phyloP scores from a whole-genome alignment of 352 stramenopile genomes.

The Phytopythium chamaehyphon region DNA sequence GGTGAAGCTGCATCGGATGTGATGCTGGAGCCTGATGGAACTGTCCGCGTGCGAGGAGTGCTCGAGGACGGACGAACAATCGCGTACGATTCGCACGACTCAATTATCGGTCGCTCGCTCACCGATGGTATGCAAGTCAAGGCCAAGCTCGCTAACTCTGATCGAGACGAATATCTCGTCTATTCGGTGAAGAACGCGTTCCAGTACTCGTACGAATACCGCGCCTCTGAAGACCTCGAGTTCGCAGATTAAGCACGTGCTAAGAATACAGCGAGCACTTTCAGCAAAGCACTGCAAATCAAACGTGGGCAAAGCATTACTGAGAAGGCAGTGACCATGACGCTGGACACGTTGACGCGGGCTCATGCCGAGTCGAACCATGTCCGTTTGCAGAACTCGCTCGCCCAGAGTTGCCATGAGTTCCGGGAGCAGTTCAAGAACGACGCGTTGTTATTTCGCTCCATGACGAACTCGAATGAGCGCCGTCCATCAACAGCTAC shows the following conservation, averaged over 20 bases:
- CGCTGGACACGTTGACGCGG: conserved; percentile 60
- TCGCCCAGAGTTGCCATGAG: conserved; percentile 34
- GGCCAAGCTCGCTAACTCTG: conserved; percentile 31
- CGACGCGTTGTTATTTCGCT: conserved; percentile 47
- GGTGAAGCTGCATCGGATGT: conserved; percentile 76
- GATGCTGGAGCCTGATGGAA: conserved; percentile 51
- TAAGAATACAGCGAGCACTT: neutral
- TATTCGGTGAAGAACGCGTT: conserved; percentile 59
- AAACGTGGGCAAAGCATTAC: too few relatives aligned
- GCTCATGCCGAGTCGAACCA: conserved; percentile 52
- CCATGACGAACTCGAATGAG: neutral
- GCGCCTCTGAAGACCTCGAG: conserved; percentile 9
- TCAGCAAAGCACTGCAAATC: too few relatives aligned
- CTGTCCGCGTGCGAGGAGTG: conserved; percentile 46
- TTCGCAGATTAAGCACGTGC: neutral
- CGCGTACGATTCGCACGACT: conserved; percentile 32
- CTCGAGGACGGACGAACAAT: conserved; percentile 47
- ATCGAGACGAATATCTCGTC: conserved; percentile 44
- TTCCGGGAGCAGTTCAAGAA: conserved; percentile 44
- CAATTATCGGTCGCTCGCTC: conserved; percentile 43
- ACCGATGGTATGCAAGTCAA: conserved; percentile 62
- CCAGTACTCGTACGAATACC: conserved; percentile 54
- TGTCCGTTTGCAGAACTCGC: conserved; percentile 51
- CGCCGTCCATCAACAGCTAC: neutral
- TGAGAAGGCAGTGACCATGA: conserved; percentile 24